Evolutionary conservation across 2,329 filamentous ascomycete species (phyloP).

Genomic region (Xylariaceae sp.): DNA sequence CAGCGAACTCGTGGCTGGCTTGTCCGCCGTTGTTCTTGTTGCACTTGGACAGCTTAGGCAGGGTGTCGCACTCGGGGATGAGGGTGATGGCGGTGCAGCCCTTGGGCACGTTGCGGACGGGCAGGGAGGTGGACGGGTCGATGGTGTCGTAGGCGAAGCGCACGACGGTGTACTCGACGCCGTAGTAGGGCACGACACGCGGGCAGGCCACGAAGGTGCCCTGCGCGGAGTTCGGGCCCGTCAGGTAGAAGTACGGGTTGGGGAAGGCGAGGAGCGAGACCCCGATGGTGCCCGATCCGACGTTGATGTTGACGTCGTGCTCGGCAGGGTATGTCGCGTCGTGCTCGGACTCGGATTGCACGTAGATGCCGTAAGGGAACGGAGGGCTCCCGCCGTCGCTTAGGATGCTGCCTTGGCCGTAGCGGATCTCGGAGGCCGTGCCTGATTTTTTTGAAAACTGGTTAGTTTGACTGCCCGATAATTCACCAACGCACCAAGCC

Average conservation of each 20-base stretch:
- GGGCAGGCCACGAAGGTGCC: conserved; percentile 40
- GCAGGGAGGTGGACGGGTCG: conserved; percentile 11
- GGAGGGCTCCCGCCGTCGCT: conserved; percentile 37
- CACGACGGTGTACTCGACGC: conserved; percentile 34
- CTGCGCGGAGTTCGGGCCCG: conserved; percentile 19
- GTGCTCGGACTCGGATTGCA: conserved; percentile 21
- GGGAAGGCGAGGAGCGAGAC: conserved; percentile 33
- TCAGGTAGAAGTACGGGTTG: conserved; percentile 31
- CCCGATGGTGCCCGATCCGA: conserved; percentile 33
- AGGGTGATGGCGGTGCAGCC: conserved; percentile 39
- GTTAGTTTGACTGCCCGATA: not conserved
- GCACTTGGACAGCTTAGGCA: conserved; percentile 33
- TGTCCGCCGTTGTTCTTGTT: no score
- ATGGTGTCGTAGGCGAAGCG: conserved; percentile 31
- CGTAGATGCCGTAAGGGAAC: conserved; percentile 34
- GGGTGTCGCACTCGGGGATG: conserved; percentile 38
- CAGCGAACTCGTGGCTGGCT: conserved; percentile 38
- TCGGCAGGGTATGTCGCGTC: conserved; percentile 19
- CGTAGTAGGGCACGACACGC: conserved; percentile 38
- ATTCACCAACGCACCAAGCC: no score
- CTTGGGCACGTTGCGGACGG: conserved; percentile 29
- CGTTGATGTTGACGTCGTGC: conserved; percentile 32
- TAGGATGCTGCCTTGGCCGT: conserved; percentile 32
- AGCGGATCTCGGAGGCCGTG: conserved; percentile 33
- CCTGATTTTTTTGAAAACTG: conserved; percentile 7